Percentiles rank a stretch among this genome's conserved stretches.
phyloP scores from a whole-genome alignment of 441 rosid genomes.

The Euphorbia celastroides region DNA sequence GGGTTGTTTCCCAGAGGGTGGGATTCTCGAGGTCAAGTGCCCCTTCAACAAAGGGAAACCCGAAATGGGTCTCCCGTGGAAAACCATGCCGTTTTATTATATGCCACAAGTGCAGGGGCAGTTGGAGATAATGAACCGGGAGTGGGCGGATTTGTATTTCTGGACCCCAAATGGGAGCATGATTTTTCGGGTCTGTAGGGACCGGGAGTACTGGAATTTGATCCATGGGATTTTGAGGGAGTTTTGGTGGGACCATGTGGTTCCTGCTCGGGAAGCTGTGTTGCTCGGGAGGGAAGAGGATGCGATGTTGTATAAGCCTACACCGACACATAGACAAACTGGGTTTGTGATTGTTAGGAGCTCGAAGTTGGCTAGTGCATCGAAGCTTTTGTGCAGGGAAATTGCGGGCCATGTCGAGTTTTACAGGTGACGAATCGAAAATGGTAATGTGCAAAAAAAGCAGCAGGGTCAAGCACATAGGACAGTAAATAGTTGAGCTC shows the following conservation, averaged over 20 bases:
- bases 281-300: constrained; percentile 50
- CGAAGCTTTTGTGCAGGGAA: constrained; percentile 69
- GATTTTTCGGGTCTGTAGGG: constrained; percentile 60
- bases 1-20: constrained; percentile 53
- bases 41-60: constrained; percentile 95
- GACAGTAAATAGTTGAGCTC: not conserved
- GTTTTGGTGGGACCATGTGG: constrained; percentile 89
- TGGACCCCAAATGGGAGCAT: constrained; percentile 92
- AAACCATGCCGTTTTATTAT: constrained; percentile 77
- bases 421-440: constrained; percentile 14
- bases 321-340: constrained; percentile 59
- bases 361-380: constrained; percentile 51
- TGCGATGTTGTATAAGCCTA: constrained; percentile 50
- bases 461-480: not conserved
- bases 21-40: constrained; percentile 87
- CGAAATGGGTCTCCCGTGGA: constrained; percentile 74
- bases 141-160: constrained; percentile 91
- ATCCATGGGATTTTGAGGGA: constrained; percentile 64
- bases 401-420: constrained; percentile 73
- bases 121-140: constrained; percentile 89
- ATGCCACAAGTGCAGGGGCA: constrained; percentile 98
- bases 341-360: constrained; percentile 62
- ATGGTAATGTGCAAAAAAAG: no score
- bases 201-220: constrained; percentile 62
- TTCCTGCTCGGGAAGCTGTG: constrained; percentile 77